phyloP scores from a whole-genome alignment of 495 filamentous ascomycete genomes.

The Neurospora sublineolata region DNA sequence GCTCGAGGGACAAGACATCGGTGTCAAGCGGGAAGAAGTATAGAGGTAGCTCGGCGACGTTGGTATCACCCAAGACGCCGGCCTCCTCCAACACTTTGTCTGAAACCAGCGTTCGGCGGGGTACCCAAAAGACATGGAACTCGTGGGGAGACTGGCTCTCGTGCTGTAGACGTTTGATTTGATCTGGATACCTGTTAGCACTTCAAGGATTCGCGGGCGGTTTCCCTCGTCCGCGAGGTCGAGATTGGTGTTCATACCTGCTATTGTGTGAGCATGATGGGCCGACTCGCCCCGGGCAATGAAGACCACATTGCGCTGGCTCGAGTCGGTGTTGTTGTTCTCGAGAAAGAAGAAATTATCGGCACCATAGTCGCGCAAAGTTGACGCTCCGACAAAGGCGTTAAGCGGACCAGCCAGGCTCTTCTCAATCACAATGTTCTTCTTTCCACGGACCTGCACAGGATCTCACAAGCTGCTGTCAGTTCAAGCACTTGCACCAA shows the following conservation, averaged over 20 bases:
- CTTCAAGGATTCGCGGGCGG: not conserved
- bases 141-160: constrained; percentile 83
- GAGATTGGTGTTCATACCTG: constrained; percentile 47
- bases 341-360: constrained; percentile 93
- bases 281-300: constrained; percentile 80
- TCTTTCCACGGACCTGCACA: constrained; percentile 87
- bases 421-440: constrained; percentile 91
- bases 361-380: constrained; percentile 75
- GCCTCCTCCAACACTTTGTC: constrained; percentile 88
- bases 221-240: not conserved
- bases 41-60: constrained; percentile 70
- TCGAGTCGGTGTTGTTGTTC: constrained; percentile 82
- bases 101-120: constrained; percentile 80
- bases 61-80: constrained; percentile 87
- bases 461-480: constrained; percentile 15
- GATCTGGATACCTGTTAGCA: constrained; percentile 48
- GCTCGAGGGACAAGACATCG: constrained; percentile 82
- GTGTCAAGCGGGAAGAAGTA: constrained; percentile 86
- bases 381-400: constrained; percentile 86
- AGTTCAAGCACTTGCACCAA: constrained; percentile 15
- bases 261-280: constrained; percentile 67
- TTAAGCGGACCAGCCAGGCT: constrained; percentile 80
- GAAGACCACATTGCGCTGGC: constrained; percentile 92
- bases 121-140: constrained; percentile 88
- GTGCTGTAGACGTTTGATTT: constrained; percentile 80